These are phyloP conservation scores for Wickerhamomyces xylosicus DNA, from an alignment of 805 yeast species.

Conservation along the genomic window DNA sequence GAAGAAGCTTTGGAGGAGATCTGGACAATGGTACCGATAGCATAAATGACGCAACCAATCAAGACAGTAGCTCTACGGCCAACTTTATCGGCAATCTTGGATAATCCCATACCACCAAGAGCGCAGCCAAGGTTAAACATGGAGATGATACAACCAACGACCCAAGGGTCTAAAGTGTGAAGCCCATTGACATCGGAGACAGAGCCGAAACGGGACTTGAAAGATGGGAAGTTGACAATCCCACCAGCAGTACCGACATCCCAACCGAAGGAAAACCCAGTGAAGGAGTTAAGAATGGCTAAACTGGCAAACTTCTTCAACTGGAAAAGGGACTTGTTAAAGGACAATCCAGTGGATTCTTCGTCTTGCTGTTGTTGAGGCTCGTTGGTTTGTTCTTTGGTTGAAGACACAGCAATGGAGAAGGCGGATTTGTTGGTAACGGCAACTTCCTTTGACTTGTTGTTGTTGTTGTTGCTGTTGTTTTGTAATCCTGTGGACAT, in stretches of 20 bases:
- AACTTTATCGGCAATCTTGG: slow-evolving; percentile 43
- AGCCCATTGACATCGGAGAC: slow-evolving; percentile 25
- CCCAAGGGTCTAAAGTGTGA: slow-evolving; percentile 30
- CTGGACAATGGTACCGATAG: slow-evolving; percentile 52
- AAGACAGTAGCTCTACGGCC: slow-evolving; percentile 54
- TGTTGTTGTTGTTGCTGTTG: too few relatives aligned
- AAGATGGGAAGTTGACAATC: slow-evolving; percentile 55
- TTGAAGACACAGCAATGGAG: too few relatives aligned
- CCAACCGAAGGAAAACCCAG: slow-evolving; percentile 67
- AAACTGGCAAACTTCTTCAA: too few relatives aligned
- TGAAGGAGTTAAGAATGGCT: slow-evolving; percentile 42
- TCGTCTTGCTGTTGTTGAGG: background rate
- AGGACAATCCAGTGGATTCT: background rate
- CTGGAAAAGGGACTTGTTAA: too few relatives aligned
- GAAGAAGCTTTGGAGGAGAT: slow-evolving; percentile 31
- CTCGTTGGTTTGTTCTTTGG: background rate
- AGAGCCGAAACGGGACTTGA: slow-evolving; percentile 41
- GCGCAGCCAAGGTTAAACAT: slow-evolving; percentile 65
- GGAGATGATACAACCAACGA: slow-evolving; percentile 43
- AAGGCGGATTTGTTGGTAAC: too few relatives aligned
- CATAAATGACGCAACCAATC: slow-evolving; percentile 43
- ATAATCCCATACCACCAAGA: slow-evolving; percentile 50
- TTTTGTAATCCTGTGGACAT: too few relatives aligned
- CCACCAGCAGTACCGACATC: slow-evolving; percentile 76
- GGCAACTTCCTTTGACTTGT: too few relatives aligned